Percentiles rank a stretch among this genome's conserved stretches.
Conservation (phyloP, 2,329 filamentous ascomycete genomes). For the Penicillium griseofulvum region DNA sequence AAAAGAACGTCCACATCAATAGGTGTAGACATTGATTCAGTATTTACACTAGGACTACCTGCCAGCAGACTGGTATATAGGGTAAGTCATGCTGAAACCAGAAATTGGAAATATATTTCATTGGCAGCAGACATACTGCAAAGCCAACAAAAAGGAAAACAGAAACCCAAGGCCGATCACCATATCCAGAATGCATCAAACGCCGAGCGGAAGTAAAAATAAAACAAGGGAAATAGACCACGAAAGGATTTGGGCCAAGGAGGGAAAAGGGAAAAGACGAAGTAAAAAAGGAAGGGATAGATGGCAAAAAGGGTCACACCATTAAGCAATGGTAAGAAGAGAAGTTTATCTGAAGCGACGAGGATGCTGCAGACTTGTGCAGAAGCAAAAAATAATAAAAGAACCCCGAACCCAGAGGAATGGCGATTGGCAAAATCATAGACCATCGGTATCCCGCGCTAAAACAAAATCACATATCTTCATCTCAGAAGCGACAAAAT, state of each 20-base stretch:
- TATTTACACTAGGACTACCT: constrained; percentile 14
- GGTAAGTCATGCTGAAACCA: background rate
- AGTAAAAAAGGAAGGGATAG: constrained; percentile 16
- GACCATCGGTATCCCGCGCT: constrained; percentile 31
- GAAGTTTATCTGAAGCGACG: constrained; percentile 9
- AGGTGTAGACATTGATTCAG: background rate
- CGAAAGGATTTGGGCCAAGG: constrained; percentile 1
- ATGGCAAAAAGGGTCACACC: constrained; percentile 23
- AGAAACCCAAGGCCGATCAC: constrained; percentile 31
- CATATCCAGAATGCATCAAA: constrained; percentile 35
- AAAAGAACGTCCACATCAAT: background rate
- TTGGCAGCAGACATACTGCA: constrained; percentile 1
- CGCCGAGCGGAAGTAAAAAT: constrained; percentile 27
- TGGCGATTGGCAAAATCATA: constrained; percentile 22
- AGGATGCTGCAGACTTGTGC: constrained; percentile 2
- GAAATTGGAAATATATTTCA: background rate
- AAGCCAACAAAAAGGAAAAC: constrained; percentile 9
- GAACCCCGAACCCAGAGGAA: constrained; percentile 23
- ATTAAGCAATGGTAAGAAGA: constrained; percentile 12
- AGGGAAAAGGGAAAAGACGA: background rate
- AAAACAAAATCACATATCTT: constrained; percentile 38
- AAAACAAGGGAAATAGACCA: constrained; percentile 13
- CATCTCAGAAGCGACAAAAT: constrained; percentile 33
- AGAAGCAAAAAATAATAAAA: constrained; percentile 14
- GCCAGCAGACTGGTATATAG: background rate